Conservation (phyloP, 495 filamentous ascomycete genomes). For the Lasiosphaeris hirsuta region DNA sequence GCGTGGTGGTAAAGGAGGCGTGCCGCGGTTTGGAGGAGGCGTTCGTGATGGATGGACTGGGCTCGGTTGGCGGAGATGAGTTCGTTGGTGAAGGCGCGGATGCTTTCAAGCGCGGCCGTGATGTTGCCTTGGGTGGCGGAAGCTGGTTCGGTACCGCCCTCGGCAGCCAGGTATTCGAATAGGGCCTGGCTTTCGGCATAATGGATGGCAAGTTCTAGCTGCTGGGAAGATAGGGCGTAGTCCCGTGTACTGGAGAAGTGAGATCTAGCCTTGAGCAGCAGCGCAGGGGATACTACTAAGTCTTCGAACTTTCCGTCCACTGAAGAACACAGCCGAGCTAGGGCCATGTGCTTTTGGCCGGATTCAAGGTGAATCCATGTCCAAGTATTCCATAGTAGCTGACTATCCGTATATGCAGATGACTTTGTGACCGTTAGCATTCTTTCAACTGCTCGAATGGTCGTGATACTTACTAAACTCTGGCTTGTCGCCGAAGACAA, state of each 20-base stretch:
- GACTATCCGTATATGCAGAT: conserved; percentile 36
- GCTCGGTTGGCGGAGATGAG: conserved; percentile 44
- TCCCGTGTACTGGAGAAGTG: conserved; percentile 56
- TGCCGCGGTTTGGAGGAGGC: conserved; percentile 62
- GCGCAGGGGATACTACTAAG: conserved; percentile 30
- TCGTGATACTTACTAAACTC: conserved; percentile 6
- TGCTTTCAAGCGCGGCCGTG: conserved; percentile 39
- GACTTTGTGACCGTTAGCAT: not conserved
- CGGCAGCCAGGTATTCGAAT: conserved; percentile 56
- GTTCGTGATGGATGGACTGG: conserved; percentile 54
- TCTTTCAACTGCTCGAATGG: not conserved
- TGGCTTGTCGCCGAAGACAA: conserved; percentile 53
- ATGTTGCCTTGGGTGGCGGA: conserved; percentile 49
- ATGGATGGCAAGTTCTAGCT: conserved; percentile 44
- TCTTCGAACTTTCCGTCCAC: conserved; percentile 20
- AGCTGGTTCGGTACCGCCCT: conserved; percentile 29
- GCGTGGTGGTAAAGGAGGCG: conserved; percentile 68
- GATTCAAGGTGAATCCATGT: conserved; percentile 63
- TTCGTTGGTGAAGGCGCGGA: conserved; percentile 28
- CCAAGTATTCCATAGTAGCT: conserved; percentile 68
- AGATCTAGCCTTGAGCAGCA: conserved; percentile 55
- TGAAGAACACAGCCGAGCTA: conserved; percentile 29
- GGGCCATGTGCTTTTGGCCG: conserved; percentile 33
- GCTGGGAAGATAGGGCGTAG: conserved; percentile 48
- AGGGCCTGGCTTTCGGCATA: conserved; percentile 60